Conservation (phyloP, 208 protist genomes). For the Tritrichomonas foetus region DNA sequence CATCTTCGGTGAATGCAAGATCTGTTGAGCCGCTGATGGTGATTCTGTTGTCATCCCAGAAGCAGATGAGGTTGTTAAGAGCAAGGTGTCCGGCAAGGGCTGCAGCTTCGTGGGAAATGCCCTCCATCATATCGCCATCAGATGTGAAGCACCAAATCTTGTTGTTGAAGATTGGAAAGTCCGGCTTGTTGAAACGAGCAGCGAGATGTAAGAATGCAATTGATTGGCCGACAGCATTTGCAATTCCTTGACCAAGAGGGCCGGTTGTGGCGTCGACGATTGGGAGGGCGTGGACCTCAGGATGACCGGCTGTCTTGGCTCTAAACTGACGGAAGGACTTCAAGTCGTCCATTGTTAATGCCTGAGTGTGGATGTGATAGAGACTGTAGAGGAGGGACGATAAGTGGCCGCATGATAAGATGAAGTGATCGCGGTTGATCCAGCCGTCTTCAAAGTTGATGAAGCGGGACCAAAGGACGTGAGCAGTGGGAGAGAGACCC, state of each 20-base stretch:
- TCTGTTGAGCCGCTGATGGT: slow-evolving; percentile 67
- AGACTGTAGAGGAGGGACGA: slow-evolving; percentile 91
- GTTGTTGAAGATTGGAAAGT: slow-evolving; percentile 81
- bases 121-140: slow-evolving; percentile 91
- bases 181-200: slow-evolving; percentile 87
- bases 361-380: slow-evolving; percentile 82
- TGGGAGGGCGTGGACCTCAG: slow-evolving; percentile 73
- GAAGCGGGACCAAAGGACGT: slow-evolving; percentile 69
- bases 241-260: slow-evolving; percentile 96
- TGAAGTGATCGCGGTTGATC: slow-evolving; percentile 96
- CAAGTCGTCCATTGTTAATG: slow-evolving; percentile 86
- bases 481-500: slow-evolving; percentile 84
- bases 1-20: slow-evolving; percentile 90
- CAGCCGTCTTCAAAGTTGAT: slow-evolving; percentile 86
- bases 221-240: slow-evolving; percentile 49
- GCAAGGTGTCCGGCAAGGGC: slow-evolving; percentile 62
- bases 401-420: slow-evolving; percentile 96
- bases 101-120: slow-evolving; percentile 62
- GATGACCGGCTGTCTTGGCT: slow-evolving; percentile 93
- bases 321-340: slow-evolving; percentile 85
- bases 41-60: slow-evolving; percentile 68
- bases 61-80: slow-evolving; percentile 63
- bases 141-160: slow-evolving; percentile 92
- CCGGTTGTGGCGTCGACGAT: slow-evolving; percentile 98
- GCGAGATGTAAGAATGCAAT: slow-evolving; percentile 55